phyloP scores from a whole-genome alignment of 306 rosid species.

The Quercus cerris region DNA sequence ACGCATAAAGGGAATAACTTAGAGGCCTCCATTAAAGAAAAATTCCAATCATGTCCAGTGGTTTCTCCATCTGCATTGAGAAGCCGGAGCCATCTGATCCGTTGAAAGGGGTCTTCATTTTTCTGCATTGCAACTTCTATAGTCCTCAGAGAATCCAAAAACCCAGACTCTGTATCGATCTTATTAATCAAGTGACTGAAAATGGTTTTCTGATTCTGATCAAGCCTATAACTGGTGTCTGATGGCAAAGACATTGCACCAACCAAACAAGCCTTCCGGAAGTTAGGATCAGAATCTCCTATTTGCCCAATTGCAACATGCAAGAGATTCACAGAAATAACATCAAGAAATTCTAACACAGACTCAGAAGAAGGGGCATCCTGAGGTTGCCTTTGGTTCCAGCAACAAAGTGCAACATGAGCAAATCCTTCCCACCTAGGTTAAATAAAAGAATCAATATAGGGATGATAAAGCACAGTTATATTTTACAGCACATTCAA shows the following conservation, averaged over 20 bases:
- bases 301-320: conserved; percentile 63
- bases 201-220: conserved; percentile 35
- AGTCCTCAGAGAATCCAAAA: conserved; percentile 46
- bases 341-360: conserved; percentile 32
- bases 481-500: not conserved
- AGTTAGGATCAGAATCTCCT: conserved; percentile 47
- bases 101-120: conserved; percentile 65
- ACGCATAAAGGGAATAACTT: conserved; percentile 31
- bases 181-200: conserved; percentile 51
- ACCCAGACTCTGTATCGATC: conserved; percentile 39
- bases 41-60: conserved; percentile 21
- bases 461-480: conserved; percentile 1
- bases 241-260: conserved; percentile 41
- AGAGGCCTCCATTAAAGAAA: conserved; percentile 30
- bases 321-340: conserved; percentile 43
- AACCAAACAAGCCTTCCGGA: conserved; percentile 78
- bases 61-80: conserved; percentile 32
- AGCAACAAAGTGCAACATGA: conserved; percentile 61
- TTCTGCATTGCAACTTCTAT: conserved; percentile 50
- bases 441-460: conserved; percentile 4
- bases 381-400: conserved; percentile 43
- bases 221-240: conserved; percentile 35
- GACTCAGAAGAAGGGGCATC: conserved; percentile 19
- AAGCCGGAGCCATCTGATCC: conserved; percentile 56
- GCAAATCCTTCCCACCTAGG: conserved; percentile 88